Base-by-base conservation (phyloP, 495 filamentous ascomycete genomes). In the Sporormia fimetaria region DNA sequence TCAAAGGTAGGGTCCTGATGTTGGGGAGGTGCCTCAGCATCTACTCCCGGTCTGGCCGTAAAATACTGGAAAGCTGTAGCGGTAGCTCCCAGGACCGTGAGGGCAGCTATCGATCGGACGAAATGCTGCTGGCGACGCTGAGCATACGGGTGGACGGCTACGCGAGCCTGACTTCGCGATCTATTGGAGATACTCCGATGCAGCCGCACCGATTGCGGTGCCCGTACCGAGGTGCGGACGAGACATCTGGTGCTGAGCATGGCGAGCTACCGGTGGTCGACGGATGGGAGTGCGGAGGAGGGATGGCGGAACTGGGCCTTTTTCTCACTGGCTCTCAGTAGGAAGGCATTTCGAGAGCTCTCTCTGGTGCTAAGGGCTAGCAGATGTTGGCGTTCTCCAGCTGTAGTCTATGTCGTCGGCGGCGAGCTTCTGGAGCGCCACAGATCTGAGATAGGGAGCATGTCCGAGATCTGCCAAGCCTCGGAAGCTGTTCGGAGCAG, bases 1-100 rank as follows among this genome's bases (percentile, higher is more conserved):
- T 86, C 80, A 45, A 79, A 75, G 8, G 69, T 65, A 9, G 78
- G 49, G 40, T 72, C 65, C 25, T 36, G 22, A 20, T 45, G 45
- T 16, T 57, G 42, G 7, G 64, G 58, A 37, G 63, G 56, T 15
- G 57, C 61, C 50, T 78, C 73, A 20, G 74, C 68, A 33, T 69
- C 59, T 14, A 65, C 46, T 21, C 58, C 58, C n/a, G n/a, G n/a
- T n/a, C n/a, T n/a, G n/a, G n/a, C 11, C 49, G 40, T n/a, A 52
- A 44, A 18, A 59, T 20, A 59, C 41, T 57, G 54, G 40, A 35
- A 53, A 22, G 42, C 39, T 18, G 47, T 44, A 6, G 52, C 54
- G 24, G 49, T 24, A 4, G 40, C 43, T 16, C 47, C 48, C 15
- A 57, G 42, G 18, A 37, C 28, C 3, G 57, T 47, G 33, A 59